Evolutionary conservation across 2,329 filamentous ascomycete genomes (phyloP).

Genomic region (Pyrenophora graminea): DNA sequence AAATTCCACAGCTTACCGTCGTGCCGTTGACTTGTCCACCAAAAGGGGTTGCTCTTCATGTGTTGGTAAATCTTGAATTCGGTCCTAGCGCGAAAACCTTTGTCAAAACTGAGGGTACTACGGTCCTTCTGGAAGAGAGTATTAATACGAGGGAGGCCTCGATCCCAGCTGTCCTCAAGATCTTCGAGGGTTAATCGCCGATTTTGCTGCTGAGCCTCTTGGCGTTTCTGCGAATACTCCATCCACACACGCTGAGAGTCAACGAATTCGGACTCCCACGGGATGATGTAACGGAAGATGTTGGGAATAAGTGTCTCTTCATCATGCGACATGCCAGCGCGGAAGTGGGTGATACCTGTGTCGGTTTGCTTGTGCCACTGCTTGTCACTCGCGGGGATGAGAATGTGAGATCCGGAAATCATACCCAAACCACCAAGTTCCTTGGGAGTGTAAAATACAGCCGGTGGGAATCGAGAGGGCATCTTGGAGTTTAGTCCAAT

Average conservation of each 20-base stretch:
- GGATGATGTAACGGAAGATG: conserved; percentile 99
- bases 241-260: conserved; percentile 99
- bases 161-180: conserved; percentile 97
- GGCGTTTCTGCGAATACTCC: conserved; percentile 96
- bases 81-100: conserved; percentile 91
- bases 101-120: conserved; percentile 96
- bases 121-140: conserved; percentile 98
- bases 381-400: conserved; percentile 97
- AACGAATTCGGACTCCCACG: conserved; percentile 98
- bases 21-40: conserved; percentile 98
- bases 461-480: conserved; percentile 96
- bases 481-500: conserved; percentile 99
- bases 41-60: conserved; percentile 99
- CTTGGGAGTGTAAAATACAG: conserved; percentile 98
- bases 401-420: conserved; percentile 97
- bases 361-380: conserved; percentile 98
- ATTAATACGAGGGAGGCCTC: conserved; percentile 95
- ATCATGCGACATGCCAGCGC: conserved; percentile 96
- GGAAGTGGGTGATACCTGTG: conserved; percentile 93
- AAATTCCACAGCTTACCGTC: conserved; percentile 98
- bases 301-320: conserved; percentile 98
- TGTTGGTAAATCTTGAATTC: conserved; percentile 99
- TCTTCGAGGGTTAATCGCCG: conserved; percentile 92
- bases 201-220: conserved; percentile 97
- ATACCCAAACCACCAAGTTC: conserved; percentile 96